Conservation (phyloP, 2,329 filamentous ascomycete genomes). For the Rutstroemia sydowiana region DNA sequence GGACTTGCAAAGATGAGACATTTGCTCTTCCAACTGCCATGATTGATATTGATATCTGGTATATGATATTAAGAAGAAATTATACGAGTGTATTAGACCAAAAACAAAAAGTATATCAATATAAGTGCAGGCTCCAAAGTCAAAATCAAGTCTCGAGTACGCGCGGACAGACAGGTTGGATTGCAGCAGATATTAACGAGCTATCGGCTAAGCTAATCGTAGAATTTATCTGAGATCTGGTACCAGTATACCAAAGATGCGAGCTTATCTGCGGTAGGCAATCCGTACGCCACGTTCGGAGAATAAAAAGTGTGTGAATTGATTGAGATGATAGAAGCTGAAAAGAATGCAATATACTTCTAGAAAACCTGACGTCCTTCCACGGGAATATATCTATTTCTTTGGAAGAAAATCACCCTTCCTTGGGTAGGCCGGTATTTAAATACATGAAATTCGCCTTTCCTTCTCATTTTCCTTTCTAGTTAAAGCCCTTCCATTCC, state of each 20-base stretch:
- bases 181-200: background rate
- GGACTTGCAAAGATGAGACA: background rate
- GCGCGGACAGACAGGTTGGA: too few species aligned
- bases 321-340: background rate
- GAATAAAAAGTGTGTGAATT: too few species aligned
- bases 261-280: background rate
- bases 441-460: too few species aligned
- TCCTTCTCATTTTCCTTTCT: too few species aligned
- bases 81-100: background rate
- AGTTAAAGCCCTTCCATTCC: too few species aligned
- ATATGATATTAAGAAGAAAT: background rate
- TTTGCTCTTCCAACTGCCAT: constrained; percentile 3
- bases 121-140: too few species aligned
- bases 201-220: background rate
- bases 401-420: background rate
- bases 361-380: background rate
- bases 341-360: constrained; percentile 1
- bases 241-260: background rate
- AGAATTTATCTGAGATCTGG: background rate
- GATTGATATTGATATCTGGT: background rate
- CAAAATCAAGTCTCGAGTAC: too few species aligned
- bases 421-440: background rate
- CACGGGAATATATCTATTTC: background rate
- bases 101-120: background rate
- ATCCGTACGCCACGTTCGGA: background rate